Evolutionary conservation across 352 stramenopile genomes (phyloP), one percentile per base, ranked within the genome.

Genomic region (Pythium diclinum): DNA sequence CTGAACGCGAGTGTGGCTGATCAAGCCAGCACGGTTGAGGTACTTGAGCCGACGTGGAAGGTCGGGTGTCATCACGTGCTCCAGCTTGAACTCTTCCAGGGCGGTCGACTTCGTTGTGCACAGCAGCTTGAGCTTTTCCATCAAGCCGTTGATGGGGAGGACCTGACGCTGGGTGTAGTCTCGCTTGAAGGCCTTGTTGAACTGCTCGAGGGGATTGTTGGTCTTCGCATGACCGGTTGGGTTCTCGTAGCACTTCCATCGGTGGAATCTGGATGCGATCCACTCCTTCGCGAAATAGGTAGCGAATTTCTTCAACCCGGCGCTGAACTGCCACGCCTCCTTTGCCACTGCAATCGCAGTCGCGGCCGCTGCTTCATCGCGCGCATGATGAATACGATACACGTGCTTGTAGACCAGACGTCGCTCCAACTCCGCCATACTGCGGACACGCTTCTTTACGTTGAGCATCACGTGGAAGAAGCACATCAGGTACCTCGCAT

Each of bases 121-220:
- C 10, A 56, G 21, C 46, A 33, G 8, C 57, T 63, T 19, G 44
- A 63, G 56, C 30, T 63, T 56, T 16, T 49, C 17, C 57, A 56
- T 63, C 8, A 38, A 23, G 1, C 7, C 14, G 14, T 46, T 46
- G 11, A 46, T 17, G 0, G 38, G 38, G 6, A 46, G 14, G 2
- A 46, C 14, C 8, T 16, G 38, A n/a, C 38, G 8, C 38, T 19
- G 8, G 11, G 38, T 46, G 38, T 46, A 46, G 38, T 46, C 38
- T 46, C 38, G 38, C 38, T 46, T 46, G 38, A 46, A 46, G 5
- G 38, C 38, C 38, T 46, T 46, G 38, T 46, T 46, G 38, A 46
- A 46, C 38, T 46, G 38, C 38, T 46, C 38, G 5, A 17, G 9
- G 4, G 38, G 38, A 17, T 46, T 46, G 38, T 46, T 46, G 11